Evolutionary conservation across 202 grass and related monocot genomes (phyloP).

Genomic region (Bolboschoenoplectus hybrid): DNA sequence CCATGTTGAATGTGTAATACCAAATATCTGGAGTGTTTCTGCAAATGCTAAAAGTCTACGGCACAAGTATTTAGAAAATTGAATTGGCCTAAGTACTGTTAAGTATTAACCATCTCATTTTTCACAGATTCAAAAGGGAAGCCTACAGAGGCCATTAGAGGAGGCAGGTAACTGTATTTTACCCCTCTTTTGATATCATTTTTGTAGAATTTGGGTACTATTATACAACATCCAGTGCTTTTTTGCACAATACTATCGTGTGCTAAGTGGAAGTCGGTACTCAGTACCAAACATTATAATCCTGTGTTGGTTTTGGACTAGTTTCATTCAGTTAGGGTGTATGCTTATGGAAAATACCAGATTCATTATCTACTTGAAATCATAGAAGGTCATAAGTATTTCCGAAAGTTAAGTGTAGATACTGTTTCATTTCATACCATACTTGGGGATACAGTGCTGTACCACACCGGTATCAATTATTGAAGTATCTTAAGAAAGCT

Average conservation of each 20-base stretch:
- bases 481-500: neutral
- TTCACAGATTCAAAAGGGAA: constrained; percentile 82
- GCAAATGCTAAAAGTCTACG: neutral
- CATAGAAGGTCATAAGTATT: neutral
- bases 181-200: constrained; percentile 10
- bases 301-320: neutral
- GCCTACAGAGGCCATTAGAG: constrained; percentile 89
- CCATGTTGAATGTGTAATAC: neutral
- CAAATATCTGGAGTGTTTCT: neutral
- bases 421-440: neutral
- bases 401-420: neutral
- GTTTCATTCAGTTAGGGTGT: neutral
- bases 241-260: neutral
- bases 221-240: neutral
- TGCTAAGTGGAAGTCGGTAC: neutral
- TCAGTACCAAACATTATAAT: neutral
- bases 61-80: constrained; percentile 2
- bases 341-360: neutral
- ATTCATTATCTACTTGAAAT: neutral
- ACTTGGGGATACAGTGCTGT: neutral
- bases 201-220: neutral
- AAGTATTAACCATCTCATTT: constrained; percentile 29
- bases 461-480: neutral
- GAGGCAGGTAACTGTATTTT: constrained; percentile 74
- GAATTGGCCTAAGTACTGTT: neutral